Percentiles rank a stretch among this genome's conserved stretches.
phyloP scores from a whole-genome alignment of 768 basidiomycete species.

The Daedaleopsis sinensis region DNA sequence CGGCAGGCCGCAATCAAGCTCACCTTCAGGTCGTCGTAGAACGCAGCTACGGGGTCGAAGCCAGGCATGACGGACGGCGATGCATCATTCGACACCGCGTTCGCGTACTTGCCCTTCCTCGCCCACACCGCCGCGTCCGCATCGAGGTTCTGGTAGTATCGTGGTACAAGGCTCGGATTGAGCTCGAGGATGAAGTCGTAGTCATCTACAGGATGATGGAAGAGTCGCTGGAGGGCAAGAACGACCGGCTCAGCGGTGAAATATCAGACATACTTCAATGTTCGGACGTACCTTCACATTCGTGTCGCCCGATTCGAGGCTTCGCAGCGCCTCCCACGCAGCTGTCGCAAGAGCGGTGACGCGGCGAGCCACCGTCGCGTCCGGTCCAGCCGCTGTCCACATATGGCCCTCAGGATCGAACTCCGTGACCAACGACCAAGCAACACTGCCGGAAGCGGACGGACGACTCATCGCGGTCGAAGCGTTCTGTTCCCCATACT shows the following conservation, averaged over 20 bases:
- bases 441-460: slow-evolving; percentile 21
- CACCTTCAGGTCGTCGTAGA: slow-evolving; percentile 77
- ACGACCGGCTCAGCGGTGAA: not conserved
- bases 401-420: slow-evolving; percentile 71
- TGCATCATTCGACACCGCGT: slow-evolving; percentile 37
- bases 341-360: slow-evolving; percentile 75
- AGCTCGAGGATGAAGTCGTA: slow-evolving; percentile 88
- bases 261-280: not conserved
- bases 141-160: slow-evolving; percentile 73
- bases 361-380: slow-evolving; percentile 72
- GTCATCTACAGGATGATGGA: slow-evolving; percentile 79
- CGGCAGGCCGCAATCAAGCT: slow-evolving; percentile 14
- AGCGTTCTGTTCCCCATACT: slow-evolving; percentile 47
- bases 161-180: slow-evolving; percentile 61
- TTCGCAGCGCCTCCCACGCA: slow-evolving; percentile 61
- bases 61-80: slow-evolving; percentile 52
- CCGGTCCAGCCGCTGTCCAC: slow-evolving; percentile 76
- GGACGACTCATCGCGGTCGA: not conserved
- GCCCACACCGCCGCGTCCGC: slow-evolving; percentile 52
- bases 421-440: slow-evolving; percentile 81
- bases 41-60: slow-evolving; percentile 75
- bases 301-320: slow-evolving; percentile 49
- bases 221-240: slow-evolving; percentile 45
- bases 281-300: slow-evolving; percentile 58
- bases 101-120: slow-evolving; percentile 47